Evolutionary conservation across 2,329 filamentous ascomycete species (phyloP), one percentile per base, ranked within the genome.

Genomic region (Pseudocercospora ulei): DNA sequence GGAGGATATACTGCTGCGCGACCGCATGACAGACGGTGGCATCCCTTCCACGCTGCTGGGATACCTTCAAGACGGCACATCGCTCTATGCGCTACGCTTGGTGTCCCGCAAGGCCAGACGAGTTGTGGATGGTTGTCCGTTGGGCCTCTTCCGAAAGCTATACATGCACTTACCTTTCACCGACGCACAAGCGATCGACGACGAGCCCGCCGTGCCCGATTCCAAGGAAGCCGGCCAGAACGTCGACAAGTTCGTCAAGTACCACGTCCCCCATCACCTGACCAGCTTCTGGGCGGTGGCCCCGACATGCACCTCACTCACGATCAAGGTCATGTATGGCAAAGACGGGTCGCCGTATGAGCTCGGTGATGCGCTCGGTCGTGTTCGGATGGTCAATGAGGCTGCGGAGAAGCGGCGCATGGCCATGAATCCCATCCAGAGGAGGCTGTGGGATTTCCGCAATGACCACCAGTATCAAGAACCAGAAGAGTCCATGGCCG

Each of bases 1-100:
- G 5, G 50, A 55, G 39, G 22, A 46, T 23, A 37, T 43, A 1
- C 18, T 55, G 1, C 27, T 49, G 12, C 31, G 46, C 14, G 40
- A 41, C 31, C 30, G 25, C 24, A 18, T 25, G 20, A 12, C 29
- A 6, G 38, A 35, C 11, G 36, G 36, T 22, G 19, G 19, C 2
- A 41, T 51, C 5, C 39, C 46, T n/a, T 13, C 24, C 12, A 16
- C 12, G 2, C 37, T 53, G 3, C 43, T 52, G 25, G 20, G 24
- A 12, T 34, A 23, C 5, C 38, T 55, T 12, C 34, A 43, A n/a
- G 42, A 47, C 6, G 31, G 38, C 12, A 23, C 4, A 3, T 41
- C 46, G 1, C 35, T 55, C 12, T 39, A 41, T 7, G 17, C 7
- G n/a, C 16, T 55, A 24, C 49, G 54, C 2, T 28, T 38, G 9